phyloP scores from a whole-genome alignment of 768 basidiomycete genomes.

The Macrolepiota fuliginosa region DNA sequence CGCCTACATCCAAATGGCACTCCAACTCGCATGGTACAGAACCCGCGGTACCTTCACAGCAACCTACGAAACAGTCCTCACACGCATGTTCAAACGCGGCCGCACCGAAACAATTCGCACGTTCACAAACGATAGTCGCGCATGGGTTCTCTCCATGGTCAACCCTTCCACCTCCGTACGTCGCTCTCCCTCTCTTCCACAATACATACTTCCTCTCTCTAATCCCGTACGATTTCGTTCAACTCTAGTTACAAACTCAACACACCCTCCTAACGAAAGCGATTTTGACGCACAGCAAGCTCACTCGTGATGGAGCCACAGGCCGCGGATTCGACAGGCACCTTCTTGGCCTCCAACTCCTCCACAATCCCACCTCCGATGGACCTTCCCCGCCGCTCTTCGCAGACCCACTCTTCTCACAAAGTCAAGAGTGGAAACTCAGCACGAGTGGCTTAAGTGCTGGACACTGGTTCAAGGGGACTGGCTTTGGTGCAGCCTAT shows the following conservation, averaged over 20 bases:
- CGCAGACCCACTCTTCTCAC: slow-evolving; percentile 71
- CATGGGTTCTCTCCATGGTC: slow-evolving; percentile 75
- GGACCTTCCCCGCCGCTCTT: slow-evolving; percentile 65
- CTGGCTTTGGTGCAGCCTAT: slow-evolving; percentile 84
- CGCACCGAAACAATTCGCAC: slow-evolving; percentile 89
- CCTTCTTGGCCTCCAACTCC: slow-evolving; percentile 76
- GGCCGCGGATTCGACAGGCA: slow-evolving; percentile 90
- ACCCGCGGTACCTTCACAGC: slow-evolving; percentile 77
- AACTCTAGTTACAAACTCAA: slow-evolving; percentile 23
- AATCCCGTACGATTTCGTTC: not conserved
- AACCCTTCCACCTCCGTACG: slow-evolving; percentile 50
- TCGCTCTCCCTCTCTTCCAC: not conserved
- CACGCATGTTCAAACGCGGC: slow-evolving; percentile 81
- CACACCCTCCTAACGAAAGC: slow-evolving; percentile 63
- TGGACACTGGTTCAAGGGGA: slow-evolving; percentile 83
- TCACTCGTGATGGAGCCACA: slow-evolving; percentile 74
- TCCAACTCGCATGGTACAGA: slow-evolving; percentile 90
- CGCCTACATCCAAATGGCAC: slow-evolving; percentile 86
- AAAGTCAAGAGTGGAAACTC: slow-evolving; percentile 81
- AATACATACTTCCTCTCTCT: too few relatives aligned
- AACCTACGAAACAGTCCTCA: slow-evolving; percentile 91
- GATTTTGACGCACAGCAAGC: slow-evolving; percentile 62
- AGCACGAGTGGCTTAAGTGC: slow-evolving; percentile 89
- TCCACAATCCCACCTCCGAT: slow-evolving; percentile 44
- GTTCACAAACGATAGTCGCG: slow-evolving; percentile 67